Evolutionary conservation across 1,139 yeast genomes (phyloP).

Genomic region (Pichia sp.): DNA sequence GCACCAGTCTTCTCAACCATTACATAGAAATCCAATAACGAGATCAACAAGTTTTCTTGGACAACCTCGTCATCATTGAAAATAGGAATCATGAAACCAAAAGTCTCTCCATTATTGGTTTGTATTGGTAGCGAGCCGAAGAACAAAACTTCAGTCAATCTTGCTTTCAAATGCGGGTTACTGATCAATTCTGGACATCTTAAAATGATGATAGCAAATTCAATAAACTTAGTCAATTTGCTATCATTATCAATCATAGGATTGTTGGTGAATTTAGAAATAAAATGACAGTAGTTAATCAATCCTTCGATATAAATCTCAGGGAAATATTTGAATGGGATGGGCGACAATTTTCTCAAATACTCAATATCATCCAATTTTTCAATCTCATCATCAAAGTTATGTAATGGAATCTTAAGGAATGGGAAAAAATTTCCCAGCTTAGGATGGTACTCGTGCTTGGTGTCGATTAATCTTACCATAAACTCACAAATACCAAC

Average conservation of each 20-base stretch:
- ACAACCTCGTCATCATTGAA: conserved; percentile 64
- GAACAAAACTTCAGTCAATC: conserved; percentile 74
- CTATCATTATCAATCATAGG: conserved; percentile 52
- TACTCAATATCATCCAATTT: conserved; percentile 70
- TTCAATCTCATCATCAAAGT: conserved; percentile 44
- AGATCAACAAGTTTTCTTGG: conserved; percentile 64
- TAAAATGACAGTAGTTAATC: conserved; percentile 66
- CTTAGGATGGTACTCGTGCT: conserved; percentile 54
- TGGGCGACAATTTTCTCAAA: conserved; percentile 58
- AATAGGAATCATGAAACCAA: conserved; percentile 70
- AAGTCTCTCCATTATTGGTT: conserved; percentile 30
- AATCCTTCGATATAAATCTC: conserved; percentile 83
- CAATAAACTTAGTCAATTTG: conserved; percentile 58
- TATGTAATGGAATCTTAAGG: conserved; percentile 61
- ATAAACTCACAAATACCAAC: conserved; percentile 73
- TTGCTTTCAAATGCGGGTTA: conserved; percentile 89
- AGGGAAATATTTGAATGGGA: conserved; percentile 81
- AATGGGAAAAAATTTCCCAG: conserved; percentile 27
- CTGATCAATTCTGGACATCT: conserved; percentile 84
- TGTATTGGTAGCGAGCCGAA: conserved; percentile 62
- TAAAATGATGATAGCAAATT: conserved; percentile 66
- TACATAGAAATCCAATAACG: conserved; percentile 83
- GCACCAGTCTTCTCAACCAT: conserved; percentile 97
- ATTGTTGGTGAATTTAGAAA: conserved; percentile 54
- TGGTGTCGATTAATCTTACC: conserved; percentile 67